Evolutionary conservation across 352 stramenopile genomes (phyloP), one percentile per base, ranked within the genome.

Genomic region (Phytophthora agathidicida): DNA sequence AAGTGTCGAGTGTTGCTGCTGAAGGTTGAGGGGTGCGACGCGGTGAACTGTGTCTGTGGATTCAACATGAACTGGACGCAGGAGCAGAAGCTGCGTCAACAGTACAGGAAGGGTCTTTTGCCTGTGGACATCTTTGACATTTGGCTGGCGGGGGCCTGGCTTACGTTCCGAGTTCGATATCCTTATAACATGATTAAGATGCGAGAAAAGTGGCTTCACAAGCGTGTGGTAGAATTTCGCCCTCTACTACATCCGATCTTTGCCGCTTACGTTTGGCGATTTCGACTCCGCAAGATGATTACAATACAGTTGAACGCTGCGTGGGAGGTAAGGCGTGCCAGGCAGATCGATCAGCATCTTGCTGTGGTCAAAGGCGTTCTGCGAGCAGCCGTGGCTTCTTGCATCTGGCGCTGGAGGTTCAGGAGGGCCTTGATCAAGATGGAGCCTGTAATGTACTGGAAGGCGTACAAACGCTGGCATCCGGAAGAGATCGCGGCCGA

Each of bases 1-100:
- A 41, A 36, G 20, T 89, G 79, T 50, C 72, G 68, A 20, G 49
- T 65, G 3, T 41, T 76, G 42, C 45, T 89, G 17, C 46, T 83
- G 28, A 87, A 83, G 50, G 70, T 75, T 26, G 65, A 83, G 24
- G 79, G 79, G 8, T 89, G 79, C 52, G 63, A 82, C 38, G 39
- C 49, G 9, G 71, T 89, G 30, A 62, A 45, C 13, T 89, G 79
- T 42, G 45, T 81, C 16, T 89, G 76, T 39, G 74, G 76, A 10
- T 68, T 60, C 16, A 22, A 31, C 32, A 83, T 89, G 60, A 46
- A 64, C 35, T 88, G 78, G 75, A 16, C 13, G 0, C 17, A 36
- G 10, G 72, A 83, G 52, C 14, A 59, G 8, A 30, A 35, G 13
- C 65, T 64, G 13, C 60, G 42, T 0, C 24, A 5, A 14, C 19